phyloP scores from a whole-genome alignment of 2,329 filamentous ascomycete species.

The Cercospora beticola region DNA sequence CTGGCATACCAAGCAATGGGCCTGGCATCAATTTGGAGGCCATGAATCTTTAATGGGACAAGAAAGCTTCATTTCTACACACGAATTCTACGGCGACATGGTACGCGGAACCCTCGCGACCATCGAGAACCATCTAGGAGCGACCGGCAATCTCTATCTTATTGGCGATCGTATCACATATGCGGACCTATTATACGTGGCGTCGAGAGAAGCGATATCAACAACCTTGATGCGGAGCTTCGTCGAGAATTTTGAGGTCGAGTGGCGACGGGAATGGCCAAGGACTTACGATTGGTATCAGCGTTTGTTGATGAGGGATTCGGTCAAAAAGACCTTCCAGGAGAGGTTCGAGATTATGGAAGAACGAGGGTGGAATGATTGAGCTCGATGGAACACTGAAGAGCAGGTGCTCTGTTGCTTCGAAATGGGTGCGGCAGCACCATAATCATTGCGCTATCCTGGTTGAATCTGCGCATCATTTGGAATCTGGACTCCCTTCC shows the following conservation, averaged over 20 bases:
- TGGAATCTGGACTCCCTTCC: neutral
- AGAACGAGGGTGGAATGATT: slow-evolving; percentile 6
- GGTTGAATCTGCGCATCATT: neutral
- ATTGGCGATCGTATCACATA: slow-evolving; percentile 47
- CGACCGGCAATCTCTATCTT: slow-evolving; percentile 40
- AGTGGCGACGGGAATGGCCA: slow-evolving; percentile 7
- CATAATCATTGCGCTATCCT: neutral
- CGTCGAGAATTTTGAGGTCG: slow-evolving; percentile 7
- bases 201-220: neutral
- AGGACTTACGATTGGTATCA: slow-evolving; percentile 15
- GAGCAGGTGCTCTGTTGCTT: neutral
- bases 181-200: slow-evolving; percentile 41
- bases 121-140: slow-evolving; percentile 43
- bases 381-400: neutral
- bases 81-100: slow-evolving; percentile 4
- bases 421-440: neutral
- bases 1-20: slow-evolving; percentile 34
- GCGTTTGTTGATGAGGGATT: slow-evolving; percentile 1
- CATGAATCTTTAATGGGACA: slow-evolving; percentile 47
- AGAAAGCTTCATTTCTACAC: slow-evolving; percentile 32
- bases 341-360: slow-evolving; percentile 8
- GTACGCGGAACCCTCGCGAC: slow-evolving; percentile 37
- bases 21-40: slow-evolving; percentile 37
- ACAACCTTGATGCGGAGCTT: slow-evolving; percentile 6
- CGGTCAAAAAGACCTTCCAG: slow-evolving; percentile 1